Evolutionary conservation across 1,139 yeast genomes (phyloP), one percentile per base, ranked within the genome.

Genomic region (Zygoascus meyerae): DNA sequence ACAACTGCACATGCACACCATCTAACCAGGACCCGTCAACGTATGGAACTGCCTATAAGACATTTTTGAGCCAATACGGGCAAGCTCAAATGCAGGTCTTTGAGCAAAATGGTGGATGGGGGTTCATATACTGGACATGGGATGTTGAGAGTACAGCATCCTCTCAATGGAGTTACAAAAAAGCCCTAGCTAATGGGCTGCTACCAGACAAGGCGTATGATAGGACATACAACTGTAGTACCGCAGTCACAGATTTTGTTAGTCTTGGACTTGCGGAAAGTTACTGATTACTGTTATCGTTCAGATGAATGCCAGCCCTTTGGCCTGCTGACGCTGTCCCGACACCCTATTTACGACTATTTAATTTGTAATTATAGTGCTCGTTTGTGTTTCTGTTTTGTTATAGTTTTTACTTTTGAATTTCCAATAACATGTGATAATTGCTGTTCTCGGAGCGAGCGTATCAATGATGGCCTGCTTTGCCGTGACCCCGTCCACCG

Each of bases 111-210:
- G 65, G 66, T 17, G 64, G 64, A 14, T 62, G 65, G 66, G 68
- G 68, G 7, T 63, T 60, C 40, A 55, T 64, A 54, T 64, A 64
- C 52, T 65, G 68, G 68, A 62, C 66, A 9, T 65, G 69, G 69
- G 64, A 63, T 40, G 60, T 65, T 2, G 69, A 65, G 46, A 54
- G 60, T 11, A 52, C 51, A 31, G 53, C 55, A 10, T 50, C 66
- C 11, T 49, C 64, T 16, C 69, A 65, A 40, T 65, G 69, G 69
- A 56, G 64, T 12, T 65, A 65, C 48, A 61, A 62, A 44, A 60
- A 62, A 46, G 66, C 63, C 18, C 44, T 57, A 15, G 57, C 53
- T 14, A 57, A 59, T 4, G 67, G 67, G 5, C 55, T 61, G 15
- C 47, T 65, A 46, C 68, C 68, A n/a, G 33, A 57, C 40, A 29